Evolutionary conservation across 305 asterid genomes (phyloP), one percentile per base, ranked within the genome.

Genomic region (Lippia alba): DNA sequence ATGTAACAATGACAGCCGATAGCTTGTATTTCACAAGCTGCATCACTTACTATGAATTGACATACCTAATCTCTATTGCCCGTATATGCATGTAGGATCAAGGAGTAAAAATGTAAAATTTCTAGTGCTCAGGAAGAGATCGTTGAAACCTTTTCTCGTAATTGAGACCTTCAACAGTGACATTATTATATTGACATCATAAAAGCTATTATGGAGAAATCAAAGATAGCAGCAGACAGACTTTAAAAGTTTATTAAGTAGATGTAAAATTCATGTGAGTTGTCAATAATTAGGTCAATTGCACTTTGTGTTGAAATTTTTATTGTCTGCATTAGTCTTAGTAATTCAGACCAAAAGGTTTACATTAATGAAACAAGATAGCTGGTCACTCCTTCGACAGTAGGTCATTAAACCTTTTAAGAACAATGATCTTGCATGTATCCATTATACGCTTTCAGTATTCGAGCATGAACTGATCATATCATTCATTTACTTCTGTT

Each of bases 241-340:
- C 53, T 60, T 44, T 55, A 51, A 62, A 71, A 51, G 62, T 16
- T 74, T 51, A 33, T 57, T 61, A 60, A 53, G 74, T 61, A 64
- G 74, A 76, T 62, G 63, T 76, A 66, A 55, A 66, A 74, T 53
- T 76, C 32, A 75, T 56, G 51, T 62, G 64, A 74, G 74, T 56
- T 62, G 46, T 36, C 79, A 61, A 45, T 68, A 61, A 54, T 68
- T 74, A 54, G 66, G 56, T 68, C 62, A 68, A 68, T 34, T 75
- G 50, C 58, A 49, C 46, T 66, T 49, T 36, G 46, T 64, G 57
- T 70, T 39, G 56, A 74, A 73, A 73, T 34, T 56, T 49, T 8
- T 49, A 58, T 46, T 60, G 72, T 56, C 55, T 69, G 56, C 41
- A 15, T 33, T 46, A 14, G 57, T 46, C 30, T 65, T 57, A 33